Percentiles rank a stretch among this genome's conserved stretches.
Conservation (phyloP, 2,329 filamentous ascomycete species). For the Dendrostoma leiphaemia region DNA sequence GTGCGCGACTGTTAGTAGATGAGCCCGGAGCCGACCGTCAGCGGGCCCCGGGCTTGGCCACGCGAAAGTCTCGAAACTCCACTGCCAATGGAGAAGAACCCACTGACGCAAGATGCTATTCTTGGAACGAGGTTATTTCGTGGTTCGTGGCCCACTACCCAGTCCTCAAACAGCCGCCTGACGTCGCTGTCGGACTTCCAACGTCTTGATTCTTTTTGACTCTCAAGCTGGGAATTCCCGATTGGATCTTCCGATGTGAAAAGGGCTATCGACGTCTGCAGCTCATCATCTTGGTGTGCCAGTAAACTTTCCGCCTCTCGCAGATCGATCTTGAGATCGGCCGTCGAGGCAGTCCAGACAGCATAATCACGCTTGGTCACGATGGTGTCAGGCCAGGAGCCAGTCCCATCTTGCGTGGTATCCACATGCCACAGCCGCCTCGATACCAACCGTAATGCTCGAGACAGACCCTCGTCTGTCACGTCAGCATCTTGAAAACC, state of each 20-base stretch:
- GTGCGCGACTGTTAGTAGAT: background rate
- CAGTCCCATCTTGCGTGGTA: constrained; percentile 4
- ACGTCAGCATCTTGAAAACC: constrained; percentile 11
- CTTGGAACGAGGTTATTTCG: background rate
- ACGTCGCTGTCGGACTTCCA: no score
- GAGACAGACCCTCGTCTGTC: constrained; percentile 11
- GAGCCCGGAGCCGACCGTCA: constrained; percentile 1
- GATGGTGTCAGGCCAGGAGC: no score
- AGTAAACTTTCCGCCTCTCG: no score
- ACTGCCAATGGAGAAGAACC: constrained; percentile 1
- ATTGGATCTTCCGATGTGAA: no score
- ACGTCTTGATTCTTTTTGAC: no score
- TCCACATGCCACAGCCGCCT: background rate
- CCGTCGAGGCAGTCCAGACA: background rate
- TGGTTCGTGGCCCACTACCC: no score
- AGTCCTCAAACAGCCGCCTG: no score
- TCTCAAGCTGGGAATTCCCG: no score
- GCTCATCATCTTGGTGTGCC: no score
- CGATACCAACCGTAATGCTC: constrained; percentile 8
- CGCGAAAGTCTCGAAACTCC: constrained; percentile 11
- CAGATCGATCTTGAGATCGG: no score
- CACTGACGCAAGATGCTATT: constrained; percentile 4
- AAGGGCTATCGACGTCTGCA: no score
- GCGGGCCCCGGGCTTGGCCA: constrained; percentile 4
- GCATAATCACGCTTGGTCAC: background rate